Evolutionary conservation across 495 filamentous ascomycete genomes (phyloP).

Genomic region (Penicillium pancosmium): DNA sequence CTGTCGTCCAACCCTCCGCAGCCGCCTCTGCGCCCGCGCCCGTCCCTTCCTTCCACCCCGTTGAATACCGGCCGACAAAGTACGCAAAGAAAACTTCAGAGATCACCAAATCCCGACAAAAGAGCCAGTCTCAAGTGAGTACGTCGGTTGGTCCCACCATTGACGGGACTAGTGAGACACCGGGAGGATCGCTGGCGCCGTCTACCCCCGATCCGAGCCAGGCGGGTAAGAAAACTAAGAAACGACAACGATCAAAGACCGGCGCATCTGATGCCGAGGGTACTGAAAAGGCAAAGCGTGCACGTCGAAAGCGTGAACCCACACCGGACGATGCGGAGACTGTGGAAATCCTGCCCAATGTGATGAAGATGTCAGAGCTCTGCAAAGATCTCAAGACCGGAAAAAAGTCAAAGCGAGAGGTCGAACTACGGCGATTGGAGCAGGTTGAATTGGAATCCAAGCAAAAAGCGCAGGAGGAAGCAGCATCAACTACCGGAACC

Average conservation of each 20-base stretch:
- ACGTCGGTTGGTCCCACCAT: slow-evolving; percentile 5
- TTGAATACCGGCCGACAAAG: slow-evolving; percentile 16
- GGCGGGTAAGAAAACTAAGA: slow-evolving; percentile 24
- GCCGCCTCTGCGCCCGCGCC: background rate
- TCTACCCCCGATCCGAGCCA: slow-evolving; percentile 23
- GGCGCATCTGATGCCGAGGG: slow-evolving; percentile 26
- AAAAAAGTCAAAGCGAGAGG: slow-evolving; percentile 74
- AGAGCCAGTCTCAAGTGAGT: slow-evolving; percentile 11
- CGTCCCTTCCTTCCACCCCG: background rate
- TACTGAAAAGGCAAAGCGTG: slow-evolving; percentile 31
- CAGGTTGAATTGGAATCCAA: slow-evolving; percentile 52
- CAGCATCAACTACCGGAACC: slow-evolving; percentile 27
- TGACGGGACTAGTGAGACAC: slow-evolving; percentile 17
- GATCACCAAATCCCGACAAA: slow-evolving; percentile 12
- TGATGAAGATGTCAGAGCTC: slow-evolving; percentile 81
- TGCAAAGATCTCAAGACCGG: slow-evolving; percentile 77
- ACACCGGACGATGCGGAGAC: slow-evolving; percentile 81
- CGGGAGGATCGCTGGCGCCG: slow-evolving; percentile 10
- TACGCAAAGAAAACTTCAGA: slow-evolving; percentile 24
- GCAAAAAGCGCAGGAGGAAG: slow-evolving; percentile 44
- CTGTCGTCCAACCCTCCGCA: background rate
- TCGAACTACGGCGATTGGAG: slow-evolving; percentile 57
- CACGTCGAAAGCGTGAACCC: slow-evolving; percentile 48
- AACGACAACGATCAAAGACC: slow-evolving; percentile 32
- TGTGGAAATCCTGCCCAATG: slow-evolving; percentile 66